Evolutionary conservation across 2,329 filamentous ascomycete genomes (phyloP), one percentile per base, ranked within the genome.

Genomic region (Phialemoniopsis sp.): DNA sequence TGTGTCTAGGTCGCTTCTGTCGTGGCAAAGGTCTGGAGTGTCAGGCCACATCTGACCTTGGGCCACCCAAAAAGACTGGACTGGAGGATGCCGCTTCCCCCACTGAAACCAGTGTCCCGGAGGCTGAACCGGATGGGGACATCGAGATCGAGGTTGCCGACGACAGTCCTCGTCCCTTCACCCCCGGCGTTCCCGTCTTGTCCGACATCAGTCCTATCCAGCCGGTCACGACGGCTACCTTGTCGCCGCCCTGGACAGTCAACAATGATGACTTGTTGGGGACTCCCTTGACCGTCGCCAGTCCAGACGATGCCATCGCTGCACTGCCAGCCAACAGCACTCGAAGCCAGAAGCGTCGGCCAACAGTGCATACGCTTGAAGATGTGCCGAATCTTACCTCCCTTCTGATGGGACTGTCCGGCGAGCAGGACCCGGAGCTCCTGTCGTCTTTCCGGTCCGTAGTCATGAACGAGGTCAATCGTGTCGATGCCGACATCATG

Each of bases 361-460:
- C 16, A 31, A 32, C 48, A 15, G 46, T 54, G 4, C 53, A 62
- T 15, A 64, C 64, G 1, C 56, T 71, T 8, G 68, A 72, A 42
- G 67, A 71, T 42, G 61, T 60, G 13, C 49, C 55, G 14, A 58
- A 62, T 38, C 49, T 57, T 14, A 70, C 68, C 2, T 64, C 68
- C 12, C 68, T 72, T 47, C 66, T 57, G 12, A 63, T 72, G 54
- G 69, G 68, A 0, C 55, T 64, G 13, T 58, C 66, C 3, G 63
- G 59, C 9, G 68, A 73, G 49, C 69, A 73, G 45, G 70, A 72
- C 39, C 60, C 66, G 2, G 60, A 68, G 44, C 57, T 72, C 8
- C 56, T 73, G 5, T 63, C 66, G 29, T 68, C 67, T 10, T 72
- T 73, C 39, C 57, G 68, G 14, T 71, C 68, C 29, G 59, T 67